Percentiles rank a stretch among this genome's conserved stretches.
These are phyloP conservation scores for Pleurotus pulmonarius DNA, from an alignment of 768 basidiomycete genomes.

Conservation along the genomic window DNA sequence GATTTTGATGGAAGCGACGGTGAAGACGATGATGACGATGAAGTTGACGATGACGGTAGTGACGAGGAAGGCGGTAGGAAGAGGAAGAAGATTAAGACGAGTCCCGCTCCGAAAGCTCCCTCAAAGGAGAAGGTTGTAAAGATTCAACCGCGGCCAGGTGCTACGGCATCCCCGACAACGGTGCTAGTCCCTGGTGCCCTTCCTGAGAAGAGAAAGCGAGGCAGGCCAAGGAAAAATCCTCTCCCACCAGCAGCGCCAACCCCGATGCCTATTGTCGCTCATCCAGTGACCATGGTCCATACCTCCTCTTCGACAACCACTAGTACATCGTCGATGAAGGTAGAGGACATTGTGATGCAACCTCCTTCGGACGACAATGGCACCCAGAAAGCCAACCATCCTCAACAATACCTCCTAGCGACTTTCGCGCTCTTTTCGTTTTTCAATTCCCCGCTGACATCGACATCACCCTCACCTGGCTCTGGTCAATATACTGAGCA, in stretches of 20 bases:
- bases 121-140: conserved; percentile 36
- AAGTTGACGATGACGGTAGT: conserved; percentile 26
- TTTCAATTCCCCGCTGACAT: conserved; percentile 71
- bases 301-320: conserved; percentile 15
- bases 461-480: conserved; percentile 29
- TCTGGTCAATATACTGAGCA: conserved; percentile 27
- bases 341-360: conserved; percentile 6
- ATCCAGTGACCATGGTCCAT: conserved; percentile 8
- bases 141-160: conserved; percentile 24
- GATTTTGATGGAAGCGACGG: conserved; percentile 60
- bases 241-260: conserved; percentile 35
- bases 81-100: conserved; percentile 60
- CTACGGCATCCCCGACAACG: too few relatives aligned
- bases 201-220: conserved; percentile 81
- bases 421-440: conserved; percentile 84
- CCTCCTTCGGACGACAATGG: conserved; percentile 8
- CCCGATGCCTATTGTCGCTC: conserved; percentile 14
- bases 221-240: conserved; percentile 72
- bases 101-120: conserved; percentile 15
- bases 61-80: conserved; percentile 45
- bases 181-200: conserved; percentile 13
- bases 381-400: conserved; percentile 20
- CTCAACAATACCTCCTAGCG: conserved; percentile 73
- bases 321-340: background rate
- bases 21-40: conserved; percentile 35